Evolutionary conservation across 257 asterid species (phyloP).

Genomic region (Orobanche coerulescens): DNA sequence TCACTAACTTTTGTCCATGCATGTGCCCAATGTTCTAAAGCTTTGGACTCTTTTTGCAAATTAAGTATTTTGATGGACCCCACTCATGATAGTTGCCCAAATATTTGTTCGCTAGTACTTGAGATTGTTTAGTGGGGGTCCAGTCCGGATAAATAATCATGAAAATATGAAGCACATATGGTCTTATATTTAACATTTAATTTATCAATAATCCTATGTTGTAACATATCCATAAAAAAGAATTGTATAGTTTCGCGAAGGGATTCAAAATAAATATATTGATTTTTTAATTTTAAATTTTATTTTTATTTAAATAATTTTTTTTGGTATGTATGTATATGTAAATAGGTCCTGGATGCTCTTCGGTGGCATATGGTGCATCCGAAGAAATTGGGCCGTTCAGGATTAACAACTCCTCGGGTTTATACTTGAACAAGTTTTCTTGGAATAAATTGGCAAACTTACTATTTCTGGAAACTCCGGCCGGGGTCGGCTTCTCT

Average conservation of each 20-base stretch:
- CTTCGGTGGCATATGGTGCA: conserved; percentile 97
- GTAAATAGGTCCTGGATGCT: conserved; percentile 82
- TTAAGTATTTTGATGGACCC: conserved; percentile 20
- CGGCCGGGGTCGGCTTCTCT: conserved; percentile 94
- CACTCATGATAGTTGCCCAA: conserved; percentile 12
- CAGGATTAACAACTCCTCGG: conserved; percentile 52
- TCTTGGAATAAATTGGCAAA: conserved; percentile 87
- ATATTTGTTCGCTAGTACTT: conserved; percentile 5
- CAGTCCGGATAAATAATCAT: background rate
- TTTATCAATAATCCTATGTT: too few species aligned
- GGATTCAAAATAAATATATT: too few species aligned
- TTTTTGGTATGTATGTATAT: background rate
- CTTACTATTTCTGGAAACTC: conserved; percentile 76
- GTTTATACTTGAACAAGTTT: conserved; percentile 61
- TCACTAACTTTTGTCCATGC: too few species aligned
- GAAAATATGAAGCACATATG: background rate
- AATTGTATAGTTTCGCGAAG: too few species aligned
- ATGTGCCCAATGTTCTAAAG: too few species aligned
- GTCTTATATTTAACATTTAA: too few species aligned
- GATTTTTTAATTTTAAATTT: too few species aligned
- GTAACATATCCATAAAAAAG: too few species aligned
- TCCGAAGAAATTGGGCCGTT: conserved; percentile 96
- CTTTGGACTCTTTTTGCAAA: conserved; percentile 13
- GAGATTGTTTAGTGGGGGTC: background rate
- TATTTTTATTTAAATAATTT: background rate